Evolutionary conservation across 495 filamentous ascomycete species (phyloP), one percentile per base, ranked within the genome.

Genomic region (Staphylotrichum longicolle): DNA sequence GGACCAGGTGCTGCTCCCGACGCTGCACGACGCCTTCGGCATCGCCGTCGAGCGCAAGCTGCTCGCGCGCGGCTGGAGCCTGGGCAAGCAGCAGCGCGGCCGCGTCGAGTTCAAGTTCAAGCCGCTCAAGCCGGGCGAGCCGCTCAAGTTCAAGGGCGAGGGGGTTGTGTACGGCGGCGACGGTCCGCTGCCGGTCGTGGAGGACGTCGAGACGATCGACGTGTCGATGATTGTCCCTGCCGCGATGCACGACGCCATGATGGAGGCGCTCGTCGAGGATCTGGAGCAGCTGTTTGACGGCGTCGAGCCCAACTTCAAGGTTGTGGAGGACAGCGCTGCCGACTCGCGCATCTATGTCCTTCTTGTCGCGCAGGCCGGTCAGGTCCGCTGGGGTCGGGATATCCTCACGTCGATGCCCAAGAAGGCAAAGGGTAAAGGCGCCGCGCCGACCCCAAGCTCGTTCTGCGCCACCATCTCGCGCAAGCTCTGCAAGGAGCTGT

Each of bases 1-100:
- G 0, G 72, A 82, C 44, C 89, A 93, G 66, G 90, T 95, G 0
- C 76, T 96, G 10, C 72, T 88, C 4, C 91, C 90, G 0, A 82
- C 83, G 34, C 81, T 94, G n/a, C 72, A 82, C 39, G 78, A 72
- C 55, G 72, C 88, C 10, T 89, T 88, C 51, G 77, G 89, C 27
- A 80, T 85, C 11, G 63, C 58, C 3, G 77, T 93, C 33, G 75
- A 79, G 10, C 71, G 86, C 5, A 74, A 70, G 35, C 75, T 93
- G 5, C 73, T 82, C 39, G 77, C 69, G 39, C 80, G 90, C 12
- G 87, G 87, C n/a, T 94, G 90, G 90, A 79, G 78, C 50, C 73
- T 74, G 2, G 89, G 89, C 7, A 72, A 77, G 4, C 63, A 65
- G n/a, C 70, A 72, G 8, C 72, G 86, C 44, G 90, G 90, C 6